Evolutionary conservation across 495 filamentous ascomycete species (phyloP).

Genomic region (Elaphomyces granulatus): DNA sequence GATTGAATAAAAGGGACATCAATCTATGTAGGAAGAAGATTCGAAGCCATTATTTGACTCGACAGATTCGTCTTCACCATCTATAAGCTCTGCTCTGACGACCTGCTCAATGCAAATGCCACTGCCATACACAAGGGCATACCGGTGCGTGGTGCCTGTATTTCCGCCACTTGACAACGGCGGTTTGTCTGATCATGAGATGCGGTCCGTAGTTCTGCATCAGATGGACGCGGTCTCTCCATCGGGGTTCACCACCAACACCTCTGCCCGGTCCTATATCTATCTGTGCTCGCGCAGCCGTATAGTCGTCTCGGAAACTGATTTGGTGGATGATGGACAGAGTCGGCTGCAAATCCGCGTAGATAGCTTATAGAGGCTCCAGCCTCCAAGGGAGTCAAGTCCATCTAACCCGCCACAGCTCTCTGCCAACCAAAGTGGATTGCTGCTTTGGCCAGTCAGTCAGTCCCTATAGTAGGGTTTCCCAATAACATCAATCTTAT

Average conservation of each 20-base stretch:
- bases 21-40: no score
- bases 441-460: conserved; percentile 62
- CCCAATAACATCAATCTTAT: no score
- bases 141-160: conserved; percentile 66
- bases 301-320: conserved; percentile 49
- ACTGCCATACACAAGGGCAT: conserved; percentile 54
- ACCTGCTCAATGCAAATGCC: conserved; percentile 48
- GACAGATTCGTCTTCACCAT: conserved; percentile 69
- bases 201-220: neutral
- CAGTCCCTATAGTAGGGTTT: conserved; percentile 70
- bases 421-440: conserved; percentile 47
- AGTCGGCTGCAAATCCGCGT: conserved; percentile 40
- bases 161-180: conserved; percentile 54
- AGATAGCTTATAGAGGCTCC: conserved; percentile 33
- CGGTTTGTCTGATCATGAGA: conserved; percentile 29
- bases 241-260: conserved; percentile 53
- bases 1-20: no score
- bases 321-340: conserved; percentile 63
- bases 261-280: conserved; percentile 51
- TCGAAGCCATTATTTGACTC: no score
- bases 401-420: conserved; percentile 5
- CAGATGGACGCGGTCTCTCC: conserved; percentile 35
- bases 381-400: neutral
- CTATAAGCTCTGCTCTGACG: conserved; percentile 38
- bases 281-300: conserved; percentile 41